A percentile compares a stretch with the other conserved stretches of the same genome.
phyloP scores from a whole-genome alignment of 106 monocot genomes.

The Narthecium ossifragum region DNA sequence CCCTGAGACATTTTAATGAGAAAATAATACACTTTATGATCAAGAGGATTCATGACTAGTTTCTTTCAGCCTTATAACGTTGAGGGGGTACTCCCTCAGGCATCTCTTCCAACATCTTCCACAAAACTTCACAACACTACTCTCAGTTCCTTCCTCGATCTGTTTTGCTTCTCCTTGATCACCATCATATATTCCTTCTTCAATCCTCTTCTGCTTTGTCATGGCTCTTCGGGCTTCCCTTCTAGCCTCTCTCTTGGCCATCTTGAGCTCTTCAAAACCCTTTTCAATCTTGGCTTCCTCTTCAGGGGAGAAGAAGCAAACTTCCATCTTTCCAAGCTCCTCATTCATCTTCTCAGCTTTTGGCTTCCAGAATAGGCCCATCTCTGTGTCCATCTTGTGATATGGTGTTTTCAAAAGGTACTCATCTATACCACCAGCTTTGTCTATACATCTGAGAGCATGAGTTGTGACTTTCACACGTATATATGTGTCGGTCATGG shows the following conservation, averaged over 20 bases:
- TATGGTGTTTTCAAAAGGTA: constrained; percentile 94
- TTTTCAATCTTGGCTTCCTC: constrained; percentile 58
- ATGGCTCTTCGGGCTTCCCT: constrained; percentile 28
- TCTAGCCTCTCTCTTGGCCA: constrained; percentile 32
- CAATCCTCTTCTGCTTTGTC: constrained; percentile 17
- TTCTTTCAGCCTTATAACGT: no score
- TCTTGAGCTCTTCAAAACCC: constrained; percentile 42
- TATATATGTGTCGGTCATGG: constrained; percentile 63
- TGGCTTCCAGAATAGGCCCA: constrained; percentile 83
- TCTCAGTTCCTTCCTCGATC: constrained; percentile 18
- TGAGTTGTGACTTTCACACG: constrained; percentile 84
- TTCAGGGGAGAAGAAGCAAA: constrained; percentile 60
- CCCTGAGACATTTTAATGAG: no score
- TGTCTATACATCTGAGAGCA: no score
- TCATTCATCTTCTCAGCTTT: constrained; percentile 75
- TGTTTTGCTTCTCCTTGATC: constrained; percentile 10
- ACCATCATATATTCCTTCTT: constrained; percentile 1
- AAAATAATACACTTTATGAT: no score
- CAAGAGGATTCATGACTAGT: no score
- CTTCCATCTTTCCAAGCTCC: constrained; percentile 58
- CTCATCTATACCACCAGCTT: no score
- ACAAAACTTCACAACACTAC: no score
- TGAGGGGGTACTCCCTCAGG: no score
- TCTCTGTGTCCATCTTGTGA: constrained; percentile 74
- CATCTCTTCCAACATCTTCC: no score